Base-by-base conservation (phyloP, 108 stramenopile genomes). In the Pseudonitzschia multistriata region DNA sequence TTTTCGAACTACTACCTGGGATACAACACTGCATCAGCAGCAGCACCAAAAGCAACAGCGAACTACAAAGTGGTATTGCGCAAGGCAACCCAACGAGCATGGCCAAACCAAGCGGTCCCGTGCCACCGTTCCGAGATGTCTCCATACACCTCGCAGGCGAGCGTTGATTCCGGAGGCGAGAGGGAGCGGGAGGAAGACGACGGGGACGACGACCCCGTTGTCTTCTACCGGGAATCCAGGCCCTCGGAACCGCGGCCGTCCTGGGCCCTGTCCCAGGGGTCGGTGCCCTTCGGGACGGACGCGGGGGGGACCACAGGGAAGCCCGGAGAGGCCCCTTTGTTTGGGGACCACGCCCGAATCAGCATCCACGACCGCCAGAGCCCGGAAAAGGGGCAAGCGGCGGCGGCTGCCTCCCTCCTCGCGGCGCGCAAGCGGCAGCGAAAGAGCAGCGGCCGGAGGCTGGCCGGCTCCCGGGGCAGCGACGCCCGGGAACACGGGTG, bases 181-280 rank as follows among this genome's bases (percentile, higher is more conserved):
- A 17, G 5, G 13, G 21, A 30, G 13, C 22, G 1, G 0, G 21
- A 54, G 3, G 53, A 54, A 27, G 67, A 68, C 36, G 62, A 55
- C 0, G 48, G 33, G 10, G 66, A 74, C 27, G 74, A 75, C 35
- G 74, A 69, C 17, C 14, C 39, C 47, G 28, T 62, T 14, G 63
- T 75, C 55, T 49, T 75, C 1, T 75, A 68, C 50, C 34, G 42
- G 8, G 74, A 73, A 35, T 31, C 61, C 17, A 36, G 34, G 15
- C 6, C 35, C 30, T 15, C 31, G 30, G 11, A 45, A 45, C 42
- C n/a, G n/a, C n/a, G n/a, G n/a, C n/a, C 42, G 17, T 33, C 33
- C 5, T 62, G 61, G 61, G 33, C 36, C 61, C 61, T 35, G 10
- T 62, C 61, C 6, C 61, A 62, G 33, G 10, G 3, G 25, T 62